phyloP scores from a whole-genome alignment of 257 asterid genomes.

The Ehretia macrophylla region DNA sequence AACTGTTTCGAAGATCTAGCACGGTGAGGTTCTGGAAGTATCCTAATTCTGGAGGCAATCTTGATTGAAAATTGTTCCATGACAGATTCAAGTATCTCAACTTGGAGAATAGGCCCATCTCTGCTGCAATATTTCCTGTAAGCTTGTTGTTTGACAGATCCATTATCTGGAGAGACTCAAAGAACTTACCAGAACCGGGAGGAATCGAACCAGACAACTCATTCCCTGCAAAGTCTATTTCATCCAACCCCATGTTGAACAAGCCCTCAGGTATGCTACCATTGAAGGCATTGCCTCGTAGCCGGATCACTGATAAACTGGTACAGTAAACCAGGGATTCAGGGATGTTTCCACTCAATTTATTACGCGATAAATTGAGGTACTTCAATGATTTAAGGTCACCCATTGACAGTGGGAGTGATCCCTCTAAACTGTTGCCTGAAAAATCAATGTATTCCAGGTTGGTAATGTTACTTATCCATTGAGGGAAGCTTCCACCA shows the following conservation, averaged over 20 bases:
- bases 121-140: constrained; percentile 63
- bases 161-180: constrained; percentile 49
- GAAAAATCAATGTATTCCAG: constrained; percentile 55
- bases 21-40: constrained; percentile 62
- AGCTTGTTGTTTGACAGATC: constrained; percentile 75
- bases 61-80: constrained; percentile 69
- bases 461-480: constrained; percentile 49
- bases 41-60: constrained; percentile 74
- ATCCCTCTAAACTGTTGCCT: constrained; percentile 48
- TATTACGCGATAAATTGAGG: constrained; percentile 42
- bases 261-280: constrained; percentile 57
- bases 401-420: constrained; percentile 52
- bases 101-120: constrained; percentile 69
- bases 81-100: constrained; percentile 72
- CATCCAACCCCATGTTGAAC: constrained; percentile 60
- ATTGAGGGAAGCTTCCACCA: constrained; percentile 65
- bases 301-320: constrained; percentile 40
- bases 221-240: constrained; percentile 73
- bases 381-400: constrained; percentile 41
- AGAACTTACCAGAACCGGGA: constrained; percentile 46
- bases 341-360: constrained; percentile 54
- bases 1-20: constrained; percentile 64
- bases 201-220: constrained; percentile 58
- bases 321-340: constrained; percentile 34
- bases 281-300: constrained; percentile 52